phyloP scores from a whole-genome alignment of 2,329 filamentous ascomycete genomes.

The Aureobasidium zeae region DNA sequence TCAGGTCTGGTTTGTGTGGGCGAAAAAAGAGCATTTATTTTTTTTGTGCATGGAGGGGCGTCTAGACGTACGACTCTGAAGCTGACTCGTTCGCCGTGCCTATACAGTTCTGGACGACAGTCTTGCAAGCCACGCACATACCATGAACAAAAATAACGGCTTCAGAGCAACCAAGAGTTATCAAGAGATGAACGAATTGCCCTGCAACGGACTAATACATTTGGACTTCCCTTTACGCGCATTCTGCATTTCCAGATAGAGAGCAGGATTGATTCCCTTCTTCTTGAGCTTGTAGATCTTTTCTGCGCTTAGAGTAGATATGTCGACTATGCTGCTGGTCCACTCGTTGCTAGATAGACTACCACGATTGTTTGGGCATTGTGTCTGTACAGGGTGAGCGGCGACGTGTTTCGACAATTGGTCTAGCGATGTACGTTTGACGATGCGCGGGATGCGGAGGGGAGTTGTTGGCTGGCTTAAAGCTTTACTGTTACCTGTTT shows the following conservation, averaged over 20 bases:
- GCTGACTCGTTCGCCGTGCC: too few species aligned
- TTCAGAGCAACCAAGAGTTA: too few species aligned
- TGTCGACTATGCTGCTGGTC: constrained; percentile 34
- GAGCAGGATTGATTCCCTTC: constrained; percentile 39
- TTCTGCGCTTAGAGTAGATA: constrained; percentile 30
- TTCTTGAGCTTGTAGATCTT: constrained; percentile 37
- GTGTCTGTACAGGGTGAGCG: constrained; percentile 19
- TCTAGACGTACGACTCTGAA: too few species aligned
- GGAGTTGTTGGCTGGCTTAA: neutral
- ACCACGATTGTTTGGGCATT: constrained; percentile 12
- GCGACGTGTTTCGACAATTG: constrained; percentile 27
- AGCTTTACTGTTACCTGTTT: neutral
- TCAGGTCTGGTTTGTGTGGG: too few species aligned
- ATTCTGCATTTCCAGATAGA: constrained; percentile 41
- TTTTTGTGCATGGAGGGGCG: too few species aligned
- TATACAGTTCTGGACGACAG: too few species aligned
- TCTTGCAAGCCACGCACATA: too few species aligned
- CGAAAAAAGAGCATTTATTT: too few species aligned
- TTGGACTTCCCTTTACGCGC: constrained; percentile 30
- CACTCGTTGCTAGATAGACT: constrained; percentile 26
- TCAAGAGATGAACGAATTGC: constrained; percentile 86
- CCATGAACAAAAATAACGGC: too few species aligned
- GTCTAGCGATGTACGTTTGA: constrained; percentile 28
- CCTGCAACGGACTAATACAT: constrained; percentile 34
- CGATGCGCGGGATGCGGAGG: constrained; percentile 20